Conservation (phyloP, 1,139 yeast genomes). For the Magnusiomyces suaveolens region DNA sequence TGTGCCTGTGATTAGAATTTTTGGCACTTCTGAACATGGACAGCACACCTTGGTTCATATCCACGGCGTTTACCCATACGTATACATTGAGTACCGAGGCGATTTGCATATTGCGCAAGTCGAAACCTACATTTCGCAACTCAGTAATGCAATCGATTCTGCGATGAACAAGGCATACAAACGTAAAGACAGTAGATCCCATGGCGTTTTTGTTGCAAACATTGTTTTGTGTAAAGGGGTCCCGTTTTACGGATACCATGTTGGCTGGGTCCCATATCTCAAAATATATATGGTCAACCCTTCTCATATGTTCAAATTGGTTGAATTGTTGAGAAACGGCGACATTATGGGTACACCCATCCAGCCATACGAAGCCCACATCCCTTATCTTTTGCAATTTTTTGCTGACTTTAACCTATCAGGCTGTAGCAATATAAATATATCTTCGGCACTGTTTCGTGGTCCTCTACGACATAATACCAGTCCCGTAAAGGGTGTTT, state of each 20-base stretch:
- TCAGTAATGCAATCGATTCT: constrained; percentile 24
- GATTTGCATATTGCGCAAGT: constrained; percentile 22
- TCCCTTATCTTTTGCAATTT: constrained; percentile 70
- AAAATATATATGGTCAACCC: constrained; percentile 66
- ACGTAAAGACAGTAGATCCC: constrained; percentile 25
- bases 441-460: constrained; percentile 20
- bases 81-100: constrained; percentile 53
- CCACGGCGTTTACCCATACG: constrained; percentile 77
- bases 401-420: constrained; percentile 71
- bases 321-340: constrained; percentile 50
- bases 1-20: constrained; percentile 70
- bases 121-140: constrained; percentile 18
- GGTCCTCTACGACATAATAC: constrained; percentile 1
- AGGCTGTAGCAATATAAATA: constrained; percentile 70
- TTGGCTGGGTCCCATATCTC: constrained; percentile 53
- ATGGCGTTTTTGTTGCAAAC: constrained; percentile 48
- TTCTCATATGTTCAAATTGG: constrained; percentile 45
- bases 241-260: constrained; percentile 76
- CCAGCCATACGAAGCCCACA: constrained; percentile 67
- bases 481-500: not conserved
- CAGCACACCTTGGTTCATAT: constrained; percentile 56
- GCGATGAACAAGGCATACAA: constrained; percentile 27
- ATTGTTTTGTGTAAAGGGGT: constrained; percentile 63
- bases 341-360: constrained; percentile 31
- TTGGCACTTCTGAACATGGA: constrained; percentile 54